phyloP scores from a whole-genome alignment of 169 alveolate genomes.

The Eimeria praecox region DNA sequence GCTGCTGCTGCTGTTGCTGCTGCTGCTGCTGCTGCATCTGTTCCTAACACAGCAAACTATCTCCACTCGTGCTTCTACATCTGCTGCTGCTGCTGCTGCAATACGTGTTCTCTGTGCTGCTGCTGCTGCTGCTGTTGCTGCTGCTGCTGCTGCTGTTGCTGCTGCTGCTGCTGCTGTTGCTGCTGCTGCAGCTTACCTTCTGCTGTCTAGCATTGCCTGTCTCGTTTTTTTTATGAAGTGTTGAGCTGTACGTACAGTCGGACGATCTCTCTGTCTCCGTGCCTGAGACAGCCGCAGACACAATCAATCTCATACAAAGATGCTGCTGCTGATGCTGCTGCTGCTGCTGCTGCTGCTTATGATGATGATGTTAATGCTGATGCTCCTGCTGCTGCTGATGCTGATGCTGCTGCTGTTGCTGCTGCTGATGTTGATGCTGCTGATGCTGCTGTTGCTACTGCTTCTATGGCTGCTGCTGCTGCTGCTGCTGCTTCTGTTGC shows the following conservation, averaged over 20 bases:
- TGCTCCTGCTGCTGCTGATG: conserved; percentile 7
- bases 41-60: too few relatives aligned
- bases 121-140: background rate
- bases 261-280: background rate
- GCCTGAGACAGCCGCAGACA: conserved; percentile 1
- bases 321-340: background rate
- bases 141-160: background rate
- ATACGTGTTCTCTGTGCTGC: background rate
- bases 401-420: conserved; percentile 13
- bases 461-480: too few relatives aligned
- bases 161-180: conserved; percentile 30
- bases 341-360: background rate
- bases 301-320: background rate
- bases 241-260: conserved; percentile 45
- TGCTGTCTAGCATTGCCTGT: conserved; percentile 37
- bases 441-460: background rate
- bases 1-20: conserved; percentile 57
- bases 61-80: too few relatives aligned
- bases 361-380: background rate
- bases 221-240: conserved; percentile 62
- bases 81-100: conserved; percentile 40
- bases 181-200: conserved; percentile 59
- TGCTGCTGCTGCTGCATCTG: background rate
- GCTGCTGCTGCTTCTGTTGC: too few relatives aligned
- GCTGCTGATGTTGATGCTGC: conserved; percentile 61